phyloP scores from a whole-genome alignment of 208 protist genomes.

The Wallacemonas rigidus region DNA sequence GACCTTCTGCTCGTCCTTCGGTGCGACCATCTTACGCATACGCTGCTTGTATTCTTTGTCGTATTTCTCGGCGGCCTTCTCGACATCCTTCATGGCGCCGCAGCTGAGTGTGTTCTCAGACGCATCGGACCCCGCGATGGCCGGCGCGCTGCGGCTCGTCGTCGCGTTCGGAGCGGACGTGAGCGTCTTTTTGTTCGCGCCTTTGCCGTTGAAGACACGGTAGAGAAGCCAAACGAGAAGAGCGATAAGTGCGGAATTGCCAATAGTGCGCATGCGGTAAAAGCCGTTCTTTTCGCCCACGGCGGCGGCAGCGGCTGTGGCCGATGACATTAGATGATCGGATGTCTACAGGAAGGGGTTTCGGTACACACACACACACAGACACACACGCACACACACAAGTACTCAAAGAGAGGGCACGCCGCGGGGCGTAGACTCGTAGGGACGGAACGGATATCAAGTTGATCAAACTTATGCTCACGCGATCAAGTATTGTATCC shows the following conservation, averaged over 20 bases:
- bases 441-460: no score
- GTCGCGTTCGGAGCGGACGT: background rate
- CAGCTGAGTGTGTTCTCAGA: slow-evolving; percentile 17
- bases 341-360: background rate
- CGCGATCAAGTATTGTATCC: no score
- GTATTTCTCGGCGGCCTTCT: slow-evolving; percentile 27
- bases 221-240: slow-evolving; percentile 24
- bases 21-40: slow-evolving; percentile 27
- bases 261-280: background rate
- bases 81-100: slow-evolving; percentile 19
- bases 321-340: background rate
- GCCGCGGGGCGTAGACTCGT: no score
- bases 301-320: background rate
- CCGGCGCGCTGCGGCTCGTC: background rate
- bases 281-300: slow-evolving; percentile 2
- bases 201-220: slow-evolving; percentile 3
- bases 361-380: no score
- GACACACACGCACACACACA: no score
- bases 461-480: no score
- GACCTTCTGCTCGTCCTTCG: slow-evolving; percentile 15
- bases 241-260: slow-evolving; percentile 22
- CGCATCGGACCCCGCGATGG: background rate
- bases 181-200: background rate
- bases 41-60: slow-evolving; percentile 25
- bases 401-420: no score